Conservation (phyloP, 345 rosid species). For the Alliaria petiolata region DNA sequence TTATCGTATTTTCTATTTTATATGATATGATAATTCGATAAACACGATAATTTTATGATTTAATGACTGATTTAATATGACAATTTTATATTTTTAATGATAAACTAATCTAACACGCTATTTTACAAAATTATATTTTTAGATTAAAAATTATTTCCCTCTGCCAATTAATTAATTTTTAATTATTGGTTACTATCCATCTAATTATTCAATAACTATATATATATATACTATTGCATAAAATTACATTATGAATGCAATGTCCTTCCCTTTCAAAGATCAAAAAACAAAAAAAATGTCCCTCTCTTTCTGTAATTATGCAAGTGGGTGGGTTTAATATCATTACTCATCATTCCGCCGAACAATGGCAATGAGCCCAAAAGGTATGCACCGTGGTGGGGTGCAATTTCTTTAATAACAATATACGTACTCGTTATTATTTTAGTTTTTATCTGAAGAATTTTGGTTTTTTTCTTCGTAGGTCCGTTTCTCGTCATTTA, state of each 20-base stretch:
- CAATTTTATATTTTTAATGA: no score
- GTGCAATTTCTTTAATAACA: not conserved
- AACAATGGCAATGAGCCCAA: constrained; percentile 22
- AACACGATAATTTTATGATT: no score
- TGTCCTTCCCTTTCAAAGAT: not conserved
- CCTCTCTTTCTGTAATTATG: not conserved
- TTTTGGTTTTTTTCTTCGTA: constrained; percentile 24
- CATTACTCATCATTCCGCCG: constrained; percentile 38
- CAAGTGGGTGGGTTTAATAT: constrained; percentile 10
- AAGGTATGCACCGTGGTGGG: constrained; percentile 32
- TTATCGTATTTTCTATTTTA: no score
- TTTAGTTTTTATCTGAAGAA: not conserved
- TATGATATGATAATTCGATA: no score
- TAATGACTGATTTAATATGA: no score
- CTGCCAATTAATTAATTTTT: no score
- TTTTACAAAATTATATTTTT: no score
- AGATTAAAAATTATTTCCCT: no score
- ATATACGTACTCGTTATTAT: not conserved
- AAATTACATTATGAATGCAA: not conserved
- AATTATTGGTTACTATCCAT: no score
- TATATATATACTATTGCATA: no score
- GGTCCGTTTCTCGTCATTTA: constrained; percentile 43
- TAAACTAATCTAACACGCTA: no score
- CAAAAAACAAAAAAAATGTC: not conserved
- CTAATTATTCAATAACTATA: no score